Evolutionary conservation across 495 filamentous ascomycete genomes (phyloP).

Genomic region (Staphylotrichum longicolle): DNA sequence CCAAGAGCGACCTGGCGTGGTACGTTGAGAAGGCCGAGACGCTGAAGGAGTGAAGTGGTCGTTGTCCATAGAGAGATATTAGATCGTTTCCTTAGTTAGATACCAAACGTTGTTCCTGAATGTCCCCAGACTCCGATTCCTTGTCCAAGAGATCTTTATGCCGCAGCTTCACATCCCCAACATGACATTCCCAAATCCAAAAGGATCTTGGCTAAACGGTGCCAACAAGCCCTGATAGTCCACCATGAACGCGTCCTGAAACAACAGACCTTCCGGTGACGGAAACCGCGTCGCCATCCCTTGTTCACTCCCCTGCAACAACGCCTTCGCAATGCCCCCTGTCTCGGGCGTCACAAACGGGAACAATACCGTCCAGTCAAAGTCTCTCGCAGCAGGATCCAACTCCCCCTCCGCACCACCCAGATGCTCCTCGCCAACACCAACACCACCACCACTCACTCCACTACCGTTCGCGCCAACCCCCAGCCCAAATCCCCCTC

Average conservation of each 20-base stretch:
- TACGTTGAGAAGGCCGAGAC: background rate
- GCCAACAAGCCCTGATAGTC: conserved; percentile 21
- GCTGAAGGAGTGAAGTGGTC: background rate
- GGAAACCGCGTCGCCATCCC: conserved; percentile 23
- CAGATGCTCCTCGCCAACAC: too few relatives aligned
- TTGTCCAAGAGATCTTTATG: too few relatives aligned
- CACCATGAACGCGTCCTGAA: conserved; percentile 19
- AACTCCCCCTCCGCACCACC: background rate
- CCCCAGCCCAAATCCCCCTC: too few relatives aligned
- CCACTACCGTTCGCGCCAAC: background rate
- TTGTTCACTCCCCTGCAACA: conserved; percentile 17
- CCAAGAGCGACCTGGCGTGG: background rate
- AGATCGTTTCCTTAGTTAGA: background rate
- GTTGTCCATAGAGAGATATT: background rate
- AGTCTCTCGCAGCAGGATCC: conserved; percentile 18
- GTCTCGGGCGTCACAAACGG: conserved; percentile 33
- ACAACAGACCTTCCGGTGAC: conserved; percentile 19
- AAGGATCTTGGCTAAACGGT: conserved; percentile 13
- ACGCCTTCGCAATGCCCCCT: conserved; percentile 27
- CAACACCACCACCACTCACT: background rate
- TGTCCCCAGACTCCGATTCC: too few relatives aligned
- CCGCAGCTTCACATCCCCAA: background rate
- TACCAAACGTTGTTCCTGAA: background rate
- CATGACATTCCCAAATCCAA: conserved; percentile 6
- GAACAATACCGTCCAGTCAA: conserved; percentile 35